Evolutionary conservation across 768 basidiomycete genomes (phyloP).

Genomic region (Leccinellum albellum): DNA sequence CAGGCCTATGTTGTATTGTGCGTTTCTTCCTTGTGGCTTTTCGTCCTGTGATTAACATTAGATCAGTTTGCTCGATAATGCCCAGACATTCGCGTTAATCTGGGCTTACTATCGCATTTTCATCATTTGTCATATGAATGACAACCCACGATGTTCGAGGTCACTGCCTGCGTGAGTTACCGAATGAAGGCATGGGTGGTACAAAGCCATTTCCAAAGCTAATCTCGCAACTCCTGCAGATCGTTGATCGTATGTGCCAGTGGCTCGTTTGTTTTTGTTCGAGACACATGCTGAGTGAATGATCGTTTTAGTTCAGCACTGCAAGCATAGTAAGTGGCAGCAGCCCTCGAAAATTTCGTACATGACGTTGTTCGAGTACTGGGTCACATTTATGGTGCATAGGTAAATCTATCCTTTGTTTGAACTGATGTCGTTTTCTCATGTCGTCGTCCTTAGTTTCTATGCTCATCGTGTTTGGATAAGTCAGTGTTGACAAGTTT

Average conservation of each 20-base stretch:
- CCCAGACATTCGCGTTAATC: not conserved
- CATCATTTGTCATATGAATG: constrained; percentile 7
- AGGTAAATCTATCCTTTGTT: constrained; percentile 1
- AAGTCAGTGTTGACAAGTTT: constrained; percentile 9
- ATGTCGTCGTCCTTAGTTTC: constrained; percentile 10
- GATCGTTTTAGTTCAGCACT: not conserved
- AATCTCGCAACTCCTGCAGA: not conserved
- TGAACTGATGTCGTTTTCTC: not conserved
- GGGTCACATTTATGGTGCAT: constrained; percentile 19
- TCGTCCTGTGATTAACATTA: not conserved
- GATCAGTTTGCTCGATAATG: constrained; percentile 7
- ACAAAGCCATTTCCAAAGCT: not conserved
- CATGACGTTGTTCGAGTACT: constrained; percentile 10
- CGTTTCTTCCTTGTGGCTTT: not conserved
- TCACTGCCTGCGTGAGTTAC: constrained; percentile 9
- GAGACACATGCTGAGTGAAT: not conserved
- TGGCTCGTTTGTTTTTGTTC: not conserved
- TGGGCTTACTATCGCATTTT: not conserved
- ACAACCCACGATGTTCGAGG: not conserved
- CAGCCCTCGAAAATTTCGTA: not conserved
- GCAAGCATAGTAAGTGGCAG: constrained; percentile 3
- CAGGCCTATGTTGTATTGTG: constrained; percentile 13
- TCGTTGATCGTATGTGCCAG: constrained; percentile 3
- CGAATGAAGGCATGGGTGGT: not conserved
- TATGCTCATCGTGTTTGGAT: constrained; percentile 28